Evolutionary conservation across 23 red algal genomes (phyloP).

Genomic region (Gracilariopsis chorda): DNA sequence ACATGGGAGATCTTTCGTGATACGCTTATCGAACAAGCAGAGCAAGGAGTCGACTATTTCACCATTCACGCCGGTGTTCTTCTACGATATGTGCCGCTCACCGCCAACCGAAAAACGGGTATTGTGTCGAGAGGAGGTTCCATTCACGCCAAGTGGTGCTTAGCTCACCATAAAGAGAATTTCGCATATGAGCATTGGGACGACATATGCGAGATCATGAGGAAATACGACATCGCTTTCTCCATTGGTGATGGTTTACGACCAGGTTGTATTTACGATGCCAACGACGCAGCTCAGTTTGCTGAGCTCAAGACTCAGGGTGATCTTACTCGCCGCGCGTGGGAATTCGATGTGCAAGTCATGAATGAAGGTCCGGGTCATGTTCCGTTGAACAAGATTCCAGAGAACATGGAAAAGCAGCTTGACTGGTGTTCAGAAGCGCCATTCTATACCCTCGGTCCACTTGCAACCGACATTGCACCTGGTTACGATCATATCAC

Average conservation of each 20-base stretch:
- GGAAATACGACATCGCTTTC: conserved; percentile 96
- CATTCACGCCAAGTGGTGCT: conserved; percentile 97
- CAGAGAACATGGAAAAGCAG: conserved; percentile 97
- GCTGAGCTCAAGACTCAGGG: conserved; percentile 97
- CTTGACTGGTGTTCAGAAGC: conserved; percentile 94
- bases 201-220: conserved; percentile 98
- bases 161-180: conserved; percentile 98
- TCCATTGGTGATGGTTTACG: conserved; percentile 99
- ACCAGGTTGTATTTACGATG: conserved; percentile 93
- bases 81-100: conserved; percentile 90
- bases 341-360: conserved; percentile 96
- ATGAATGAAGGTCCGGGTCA: conserved; percentile 99
- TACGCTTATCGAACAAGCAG: conserved; percentile 96
- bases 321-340: conserved; percentile 93
- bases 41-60: conserved; percentile 98
- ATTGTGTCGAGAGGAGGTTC: conserved; percentile 98
- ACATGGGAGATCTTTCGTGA: conserved; percentile 98
- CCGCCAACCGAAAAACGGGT: conserved; percentile 90
- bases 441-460: conserved; percentile 98
- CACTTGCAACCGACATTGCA: conserved; percentile 93
- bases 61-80: conserved; percentile 98
- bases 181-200: conserved; percentile 99
- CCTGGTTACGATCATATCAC: conserved; percentile 98
- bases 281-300: conserved; percentile 99
- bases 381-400: conserved; percentile 98